Base-by-base conservation (phyloP, 2,329 filamentous ascomycete genomes). In the Cladosporium colombiae region DNA sequence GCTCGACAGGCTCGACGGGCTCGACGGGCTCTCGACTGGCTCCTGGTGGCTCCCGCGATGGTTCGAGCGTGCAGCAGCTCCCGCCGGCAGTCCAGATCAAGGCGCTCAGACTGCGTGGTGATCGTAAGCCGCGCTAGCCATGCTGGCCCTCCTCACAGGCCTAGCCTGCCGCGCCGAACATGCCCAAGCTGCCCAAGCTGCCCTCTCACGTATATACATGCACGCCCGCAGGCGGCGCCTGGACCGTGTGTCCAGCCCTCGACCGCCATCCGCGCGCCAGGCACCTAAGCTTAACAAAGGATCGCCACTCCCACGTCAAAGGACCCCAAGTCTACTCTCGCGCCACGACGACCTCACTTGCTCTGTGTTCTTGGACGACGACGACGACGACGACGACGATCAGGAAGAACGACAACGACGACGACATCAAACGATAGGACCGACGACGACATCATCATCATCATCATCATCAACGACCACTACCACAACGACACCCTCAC, bases 271-370 rank as follows among this genome's bases (percentile, higher is more conserved):
- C 76, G 76, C 76, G 72, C 78, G 76, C 74, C 79, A 79, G 78
- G 76, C 75, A 77, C 76, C 76, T 78, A 77, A 80, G 79, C 79
- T 81, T 81, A 81, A 81, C 80, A 81, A 80, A 80, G 78, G 80
- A 82, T 82, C 81, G 80, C 78, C 80, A 75, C 77, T 76, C 72
- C 74, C 75, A 72, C 72, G 67, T 74, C 72, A 72, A 75, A 74
- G 69, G 66, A 67, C 68, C 66, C 11, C 27, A 35, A 46, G 33
- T 35, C 53, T 58, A 14, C 52, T 57, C 62, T 65, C 68, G 65
- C 49, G 25, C 63, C 67, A 67, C 68, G 58, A 66, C 70, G 62
- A 72, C 70, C 69, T 72, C 69, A 72, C 69, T 69, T 70, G 68
- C 68, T 37, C 53, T 16, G 27, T 23, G 53, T 49, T 21, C 62